Evolutionary conservation across 2,329 filamentous ascomycete species (phyloP), one percentile per base, ranked within the genome.

Genomic region (Hypoxylon sp.): DNA sequence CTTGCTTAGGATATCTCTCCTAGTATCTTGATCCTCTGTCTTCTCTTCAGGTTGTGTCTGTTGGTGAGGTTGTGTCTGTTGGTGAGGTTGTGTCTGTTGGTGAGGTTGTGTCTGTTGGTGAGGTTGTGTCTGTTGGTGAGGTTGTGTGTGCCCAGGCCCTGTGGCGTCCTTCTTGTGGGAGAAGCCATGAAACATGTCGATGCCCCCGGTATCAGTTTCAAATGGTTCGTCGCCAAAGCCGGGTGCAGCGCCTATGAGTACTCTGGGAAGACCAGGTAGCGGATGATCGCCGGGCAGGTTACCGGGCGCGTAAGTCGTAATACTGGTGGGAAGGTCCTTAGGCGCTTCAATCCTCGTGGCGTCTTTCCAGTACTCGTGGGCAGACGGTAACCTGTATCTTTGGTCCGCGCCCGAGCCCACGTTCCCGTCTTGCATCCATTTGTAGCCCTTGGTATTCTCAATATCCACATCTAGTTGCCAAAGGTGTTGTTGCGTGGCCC

Each of bases 211-310:
- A 7, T 43, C 19, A 7, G 7, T 2, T 8, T 5, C 4, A 29
- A 5, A 30, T 27, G 19, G 29, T 3, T 30, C 23, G 2, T 12
- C 3, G 11, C 67, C 69, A n/a, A 73, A 64, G 3, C 11, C 16
- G 16, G 21, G 2, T 2, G 37, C 30, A 5, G 39, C 64, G n/a
- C 73, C 73, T 14, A 74, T 41, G 37, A 75, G 53, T 11, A 75
- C 54, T 14, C 51, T 65, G 2, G 70, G 45, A 2, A 70, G 16
- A 1, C 34, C 30, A 7, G 69, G 65, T 0, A 1, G 5, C 11
- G 70, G 65, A 21, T 67, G 67, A 7, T 72, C 58, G 29, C 72
- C 70, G 14, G 71, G 71, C 58, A 74, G 16, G 5, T 63, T 62
- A 2, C 71, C 71, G 2, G 63, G 58, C 6, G 51, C 51, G 4